These are phyloP conservation scores for Filosporella fistucella DNA, from an alignment of 495 filamentous ascomycete genomes.

Conservation along the genomic window DNA sequence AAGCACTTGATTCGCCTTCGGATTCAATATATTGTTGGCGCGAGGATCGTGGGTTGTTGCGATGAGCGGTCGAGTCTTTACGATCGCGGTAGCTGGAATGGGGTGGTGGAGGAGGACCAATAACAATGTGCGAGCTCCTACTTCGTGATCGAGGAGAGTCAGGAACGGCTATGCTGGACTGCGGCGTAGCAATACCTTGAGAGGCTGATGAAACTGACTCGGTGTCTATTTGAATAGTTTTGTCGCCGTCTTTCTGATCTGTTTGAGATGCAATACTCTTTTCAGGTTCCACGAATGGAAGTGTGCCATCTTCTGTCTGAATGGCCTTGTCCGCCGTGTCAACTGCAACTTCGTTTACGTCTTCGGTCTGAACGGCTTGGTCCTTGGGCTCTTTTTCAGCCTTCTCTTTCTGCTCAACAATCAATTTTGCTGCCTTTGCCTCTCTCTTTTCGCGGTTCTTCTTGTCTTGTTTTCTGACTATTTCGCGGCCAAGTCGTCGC, in stretches of 20 bases:
- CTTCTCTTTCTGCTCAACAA: conserved; percentile 9
- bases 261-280: not conserved
- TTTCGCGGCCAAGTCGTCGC: conserved; percentile 14
- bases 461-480: conserved; percentile 22
- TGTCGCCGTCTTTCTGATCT: conserved; percentile 14
- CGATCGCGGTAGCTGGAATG: not conserved
- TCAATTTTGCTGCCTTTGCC: conserved; percentile 12
- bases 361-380: conserved; percentile 16
- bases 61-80: not conserved
- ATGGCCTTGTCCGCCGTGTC: conserved; percentile 15
- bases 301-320: conserved; percentile 14
- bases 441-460: conserved; percentile 23
- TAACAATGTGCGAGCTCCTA: not conserved
- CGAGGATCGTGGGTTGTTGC: not conserved
- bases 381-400: conserved; percentile 16
- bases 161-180: too few species aligned
- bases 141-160: too few species aligned
- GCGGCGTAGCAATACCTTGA: conserved; percentile 8
- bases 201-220: conserved; percentile 4
- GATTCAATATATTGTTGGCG: conserved; percentile 8
- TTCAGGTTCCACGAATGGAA: conserved; percentile 1
- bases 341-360: conserved; percentile 6
- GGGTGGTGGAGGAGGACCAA: conserved; percentile 5
- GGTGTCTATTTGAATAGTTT: conserved; percentile 16
- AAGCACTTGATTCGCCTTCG: conserved; percentile 22